Conservation (phyloP, 139 green algal genomes). For the Pleodorina starrii region DNA sequence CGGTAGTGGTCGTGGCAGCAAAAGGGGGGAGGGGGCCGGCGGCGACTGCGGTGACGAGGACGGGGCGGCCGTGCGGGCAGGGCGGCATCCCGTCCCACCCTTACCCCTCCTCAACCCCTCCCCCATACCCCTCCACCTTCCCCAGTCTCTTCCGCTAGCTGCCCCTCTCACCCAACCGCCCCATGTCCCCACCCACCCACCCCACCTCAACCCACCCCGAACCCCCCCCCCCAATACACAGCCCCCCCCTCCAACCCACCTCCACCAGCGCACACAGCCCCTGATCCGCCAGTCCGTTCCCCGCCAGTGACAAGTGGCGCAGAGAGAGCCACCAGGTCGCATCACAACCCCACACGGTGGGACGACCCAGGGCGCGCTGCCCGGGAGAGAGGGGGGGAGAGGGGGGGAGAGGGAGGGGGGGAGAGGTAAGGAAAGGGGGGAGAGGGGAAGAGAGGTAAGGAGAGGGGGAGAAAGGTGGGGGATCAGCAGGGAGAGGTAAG, state of each 20-base stretch:
- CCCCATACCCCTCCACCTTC: not conserved
- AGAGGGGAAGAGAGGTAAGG: not conserved
- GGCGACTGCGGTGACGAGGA: no score
- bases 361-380: slow-evolving; percentile 34
- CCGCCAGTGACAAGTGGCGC: not conserved
- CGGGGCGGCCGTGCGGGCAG: no score
- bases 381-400: not conserved
- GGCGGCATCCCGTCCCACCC: no score
- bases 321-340: slow-evolving; percentile 25
- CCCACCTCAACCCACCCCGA: not conserved
- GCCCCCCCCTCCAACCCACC: not conserved
- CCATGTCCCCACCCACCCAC: not conserved
- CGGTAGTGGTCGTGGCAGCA: no score
- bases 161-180: not conserved
- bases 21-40: no score
- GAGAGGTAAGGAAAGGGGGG: not conserved
- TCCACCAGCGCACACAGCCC: slow-evolving; percentile 45
- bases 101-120: not conserved
- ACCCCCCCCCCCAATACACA: not conserved
- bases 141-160: not conserved
- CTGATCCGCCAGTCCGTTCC: slow-evolving; percentile 45
- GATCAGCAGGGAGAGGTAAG: not conserved
- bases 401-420: not conserved
- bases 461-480: no score
- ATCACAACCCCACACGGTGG: slow-evolving; percentile 21